phyloP scores from a whole-genome alignment of 345 rosid genomes.

The Turritis glabra region DNA sequence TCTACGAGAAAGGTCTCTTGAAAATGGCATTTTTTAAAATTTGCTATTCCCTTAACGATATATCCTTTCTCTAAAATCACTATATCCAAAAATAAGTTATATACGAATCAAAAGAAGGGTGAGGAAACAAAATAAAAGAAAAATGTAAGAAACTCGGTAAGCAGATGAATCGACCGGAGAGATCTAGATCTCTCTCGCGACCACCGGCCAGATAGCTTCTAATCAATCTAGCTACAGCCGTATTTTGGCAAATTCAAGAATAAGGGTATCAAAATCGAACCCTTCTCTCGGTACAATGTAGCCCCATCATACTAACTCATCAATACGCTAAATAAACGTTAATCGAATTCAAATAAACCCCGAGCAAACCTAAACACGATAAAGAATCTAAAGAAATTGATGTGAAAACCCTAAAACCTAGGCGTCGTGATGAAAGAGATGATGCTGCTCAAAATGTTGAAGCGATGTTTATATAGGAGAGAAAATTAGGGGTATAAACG shows the following conservation, averaged over 20 bases:
- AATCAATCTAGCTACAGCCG: constrained; percentile 69
- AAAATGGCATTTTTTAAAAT: not conserved
- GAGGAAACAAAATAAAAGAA: not conserved
- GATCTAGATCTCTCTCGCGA: constrained; percentile 42
- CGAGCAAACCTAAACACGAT: not conserved
- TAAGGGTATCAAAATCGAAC: constrained; percentile 37
- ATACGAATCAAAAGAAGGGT: too few species aligned
- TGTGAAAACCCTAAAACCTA: not conserved
- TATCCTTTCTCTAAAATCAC: constrained; percentile 35
- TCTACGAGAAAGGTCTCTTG: constrained; percentile 15
- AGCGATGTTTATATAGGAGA: constrained; percentile 29
- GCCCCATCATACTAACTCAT: constrained; percentile 17
- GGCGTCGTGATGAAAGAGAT: not conserved
- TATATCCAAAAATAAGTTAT: too few species aligned
- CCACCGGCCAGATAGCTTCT: constrained; percentile 82
- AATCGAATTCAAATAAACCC: not conserved
- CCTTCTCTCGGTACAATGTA: constrained; percentile 76
- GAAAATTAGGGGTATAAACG: not conserved
- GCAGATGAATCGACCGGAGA: constrained; percentile 66
- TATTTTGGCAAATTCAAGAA: constrained; percentile 59
- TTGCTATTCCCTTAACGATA: not conserved
- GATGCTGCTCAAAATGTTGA: fast-evolving
- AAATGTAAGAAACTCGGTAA: constrained; percentile 85
- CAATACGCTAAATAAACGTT: not conserved
- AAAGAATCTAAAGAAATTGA: not conserved